Percentiles rank a stretch among this genome's conserved stretches.
Evolutionary conservation across 352 stramenopile species (phyloP).

Genomic region (Phytophthora pinifolia): DNA sequence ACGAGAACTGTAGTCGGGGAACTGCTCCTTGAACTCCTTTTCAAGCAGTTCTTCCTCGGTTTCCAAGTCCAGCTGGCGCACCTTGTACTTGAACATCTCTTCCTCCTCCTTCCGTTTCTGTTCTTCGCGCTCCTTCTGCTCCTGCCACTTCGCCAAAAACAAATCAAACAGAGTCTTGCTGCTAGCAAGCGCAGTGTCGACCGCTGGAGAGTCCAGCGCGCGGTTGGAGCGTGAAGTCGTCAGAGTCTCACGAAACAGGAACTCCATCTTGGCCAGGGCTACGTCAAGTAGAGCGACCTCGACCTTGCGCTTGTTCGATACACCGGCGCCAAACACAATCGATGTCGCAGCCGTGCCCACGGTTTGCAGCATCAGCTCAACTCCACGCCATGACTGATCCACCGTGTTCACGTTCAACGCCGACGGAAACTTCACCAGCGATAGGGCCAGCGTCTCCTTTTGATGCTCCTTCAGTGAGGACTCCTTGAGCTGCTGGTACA

Average conservation of each 20-base stretch:
- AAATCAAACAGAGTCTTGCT: constrained; percentile 80
- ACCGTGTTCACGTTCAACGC: constrained; percentile 25
- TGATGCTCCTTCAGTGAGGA: constrained; percentile 39
- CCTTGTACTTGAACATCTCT: constrained; percentile 86
- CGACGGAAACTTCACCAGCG: constrained; percentile 75
- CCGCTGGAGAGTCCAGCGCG: constrained; percentile 16
- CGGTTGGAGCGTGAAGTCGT: constrained; percentile 27
- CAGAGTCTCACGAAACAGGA: constrained; percentile 56
- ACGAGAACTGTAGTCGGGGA: constrained; percentile 88
- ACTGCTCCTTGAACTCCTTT: constrained; percentile 90
- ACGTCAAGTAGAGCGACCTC: constrained; percentile 77
- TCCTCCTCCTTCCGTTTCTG: constrained; percentile 74
- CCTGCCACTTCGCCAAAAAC: constrained; percentile 85
- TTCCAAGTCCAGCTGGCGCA: constrained; percentile 76
- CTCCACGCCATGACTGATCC: constrained; percentile 75
- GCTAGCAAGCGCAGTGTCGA: constrained; percentile 50
- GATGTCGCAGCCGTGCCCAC: constrained; percentile 44
- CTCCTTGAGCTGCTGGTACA: constrained; percentile 60
- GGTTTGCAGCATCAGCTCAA: constrained; percentile 61
- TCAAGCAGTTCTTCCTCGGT: constrained; percentile 86
- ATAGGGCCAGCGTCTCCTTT: constrained; percentile 52
- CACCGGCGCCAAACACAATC: constrained; percentile 43
- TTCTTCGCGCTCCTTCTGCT: constrained; percentile 79
- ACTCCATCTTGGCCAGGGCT: constrained; percentile 65
- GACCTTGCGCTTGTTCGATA: constrained; percentile 54